Percentiles rank a stretch among this genome's conserved stretches.
Conservation (phyloP, 495 filamentous ascomycete species). For the Elasticomyces elasticus region DNA sequence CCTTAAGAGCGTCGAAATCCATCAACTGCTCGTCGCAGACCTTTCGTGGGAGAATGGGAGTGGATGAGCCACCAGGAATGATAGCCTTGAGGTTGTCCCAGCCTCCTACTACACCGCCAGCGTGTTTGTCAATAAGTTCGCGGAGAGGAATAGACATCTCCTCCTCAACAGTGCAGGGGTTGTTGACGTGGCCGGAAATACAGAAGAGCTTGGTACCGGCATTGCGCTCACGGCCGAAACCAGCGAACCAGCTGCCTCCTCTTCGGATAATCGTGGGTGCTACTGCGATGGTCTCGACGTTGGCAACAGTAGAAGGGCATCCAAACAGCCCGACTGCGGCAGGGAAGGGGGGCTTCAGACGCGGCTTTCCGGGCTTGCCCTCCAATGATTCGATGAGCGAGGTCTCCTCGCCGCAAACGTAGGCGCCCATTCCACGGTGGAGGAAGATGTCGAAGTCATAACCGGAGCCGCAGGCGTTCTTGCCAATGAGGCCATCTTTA, state of each 20-base stretch:
- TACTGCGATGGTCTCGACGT: slow-evolving; percentile 94
- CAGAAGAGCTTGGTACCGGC: slow-evolving; percentile 95
- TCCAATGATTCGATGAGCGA: slow-evolving; percentile 95
- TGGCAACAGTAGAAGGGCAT: slow-evolving; percentile 94
- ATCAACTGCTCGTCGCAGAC: slow-evolving; percentile 91
- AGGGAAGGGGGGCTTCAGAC: slow-evolving; percentile 96
- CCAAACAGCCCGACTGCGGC: slow-evolving; percentile 95
- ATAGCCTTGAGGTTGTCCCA: slow-evolving; percentile 96
- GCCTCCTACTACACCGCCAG: slow-evolving; percentile 87
- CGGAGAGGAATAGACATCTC: slow-evolving; percentile 94
- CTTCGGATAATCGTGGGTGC: slow-evolving; percentile 92
- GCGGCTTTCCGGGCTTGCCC: slow-evolving; percentile 96
- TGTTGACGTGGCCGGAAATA: slow-evolving; percentile 98
- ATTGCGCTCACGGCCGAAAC: slow-evolving; percentile 90
- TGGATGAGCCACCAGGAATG: slow-evolving; percentile 94
- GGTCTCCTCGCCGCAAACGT: slow-evolving; percentile 96
- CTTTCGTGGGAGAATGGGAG: slow-evolving; percentile 79
- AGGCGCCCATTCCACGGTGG: slow-evolving; percentile 94
- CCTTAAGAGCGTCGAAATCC: slow-evolving; percentile 98
- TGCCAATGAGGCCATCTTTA: slow-evolving; percentile 81
- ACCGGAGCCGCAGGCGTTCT: slow-evolving; percentile 91
- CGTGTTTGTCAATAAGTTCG: slow-evolving; percentile 95
- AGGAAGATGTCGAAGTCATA: slow-evolving; percentile 97
- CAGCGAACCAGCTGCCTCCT: slow-evolving; percentile 83
- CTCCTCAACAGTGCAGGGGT: slow-evolving; percentile 94